Evolutionary conservation across 768 basidiomycete species (phyloP).

Genomic region (Calvatia gigantea): DNA sequence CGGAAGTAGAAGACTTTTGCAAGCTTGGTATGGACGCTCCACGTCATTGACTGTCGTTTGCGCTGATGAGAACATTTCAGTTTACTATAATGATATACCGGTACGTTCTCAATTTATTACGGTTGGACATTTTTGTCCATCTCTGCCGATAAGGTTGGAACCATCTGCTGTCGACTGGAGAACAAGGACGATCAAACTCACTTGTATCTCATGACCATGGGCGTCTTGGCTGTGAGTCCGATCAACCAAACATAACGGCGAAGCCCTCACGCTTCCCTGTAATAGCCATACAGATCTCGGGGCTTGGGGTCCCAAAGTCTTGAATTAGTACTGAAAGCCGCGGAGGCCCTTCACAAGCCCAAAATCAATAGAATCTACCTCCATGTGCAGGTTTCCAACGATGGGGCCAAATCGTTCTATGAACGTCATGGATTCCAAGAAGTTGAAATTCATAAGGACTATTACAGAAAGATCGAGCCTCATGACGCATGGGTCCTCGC

Average conservation of each 20-base stretch:
- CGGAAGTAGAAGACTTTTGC: constrained; percentile 83
- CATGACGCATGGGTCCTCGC: constrained; percentile 88
- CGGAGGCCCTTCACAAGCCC: constrained; percentile 52
- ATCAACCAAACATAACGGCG: constrained; percentile 2
- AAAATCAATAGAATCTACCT: constrained; percentile 72
- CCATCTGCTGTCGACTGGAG: constrained; percentile 83
- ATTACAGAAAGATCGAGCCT: constrained; percentile 88
- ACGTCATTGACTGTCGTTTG: constrained; percentile 12
- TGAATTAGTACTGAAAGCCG: constrained; percentile 62
- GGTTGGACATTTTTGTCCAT: constrained; percentile 11
- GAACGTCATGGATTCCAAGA: constrained; percentile 80
- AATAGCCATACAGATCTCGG: constrained; percentile 81
- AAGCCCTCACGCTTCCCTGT: constrained; percentile 7
- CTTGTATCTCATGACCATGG: constrained; percentile 91
- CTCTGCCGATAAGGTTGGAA: constrained; percentile 54
- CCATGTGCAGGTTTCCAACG: constrained; percentile 86
- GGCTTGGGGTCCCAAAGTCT: constrained; percentile 72
- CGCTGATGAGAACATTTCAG: constrained; percentile 33
- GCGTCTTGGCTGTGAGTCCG: constrained; percentile 73
- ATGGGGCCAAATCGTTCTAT: constrained; percentile 76
- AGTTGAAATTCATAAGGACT: constrained; percentile 60
- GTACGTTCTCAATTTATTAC: constrained; percentile 27
- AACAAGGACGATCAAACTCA: constrained; percentile 50
- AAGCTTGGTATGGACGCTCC: constrained; percentile 67
- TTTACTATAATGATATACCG: constrained; percentile 92